phyloP scores from a whole-genome alignment of 1,139 yeast genomes.

The Suhomyces bokatorum region DNA sequence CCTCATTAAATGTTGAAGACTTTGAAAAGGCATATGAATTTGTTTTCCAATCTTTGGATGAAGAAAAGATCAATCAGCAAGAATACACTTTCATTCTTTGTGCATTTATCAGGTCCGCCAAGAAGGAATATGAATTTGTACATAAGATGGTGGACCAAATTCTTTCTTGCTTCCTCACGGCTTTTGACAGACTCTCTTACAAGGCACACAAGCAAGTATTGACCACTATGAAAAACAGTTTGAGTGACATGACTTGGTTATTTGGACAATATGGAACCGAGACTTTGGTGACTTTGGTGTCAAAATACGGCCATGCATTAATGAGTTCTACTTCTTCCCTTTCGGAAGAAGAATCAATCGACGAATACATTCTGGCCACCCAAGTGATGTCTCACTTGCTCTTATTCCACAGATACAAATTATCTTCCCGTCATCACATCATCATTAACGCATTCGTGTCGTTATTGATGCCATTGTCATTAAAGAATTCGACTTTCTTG shows the following conservation, averaged over 20 bases:
- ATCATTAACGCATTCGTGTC: slow-evolving; percentile 49
- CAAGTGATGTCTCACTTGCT: slow-evolving; percentile 56
- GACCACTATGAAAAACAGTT: slow-evolving; percentile 32
- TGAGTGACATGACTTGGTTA: slow-evolving; percentile 56
- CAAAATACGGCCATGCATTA: slow-evolving; percentile 14
- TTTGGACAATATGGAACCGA: slow-evolving; percentile 73
- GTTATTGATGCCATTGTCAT: slow-evolving; percentile 48
- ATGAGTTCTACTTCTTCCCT: background rate
- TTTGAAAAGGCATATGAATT: slow-evolving; percentile 3
- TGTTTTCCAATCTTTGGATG: slow-evolving; percentile 1
- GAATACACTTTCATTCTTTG: slow-evolving; percentile 9
- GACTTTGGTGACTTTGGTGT: slow-evolving; percentile 39
- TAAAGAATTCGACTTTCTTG: slow-evolving; percentile 17
- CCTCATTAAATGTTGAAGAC: background rate
- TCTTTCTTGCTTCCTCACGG: slow-evolving; percentile 12
- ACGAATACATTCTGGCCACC: slow-evolving; percentile 37
- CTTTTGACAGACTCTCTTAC: slow-evolving; percentile 7
- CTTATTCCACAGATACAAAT: slow-evolving; percentile 66
- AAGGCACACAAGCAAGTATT: slow-evolving; percentile 15
- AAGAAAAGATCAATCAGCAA: background rate
- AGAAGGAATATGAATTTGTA: slow-evolving; percentile 4
- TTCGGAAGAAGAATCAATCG: slow-evolving; percentile 13
- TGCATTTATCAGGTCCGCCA: slow-evolving; percentile 7
- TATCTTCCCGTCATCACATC: slow-evolving; percentile 73
- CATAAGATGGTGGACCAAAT: slow-evolving; percentile 8